phyloP scores from a whole-genome alignment of 1,284 basidiomycete species.

The Dichomitus squalens region DNA sequence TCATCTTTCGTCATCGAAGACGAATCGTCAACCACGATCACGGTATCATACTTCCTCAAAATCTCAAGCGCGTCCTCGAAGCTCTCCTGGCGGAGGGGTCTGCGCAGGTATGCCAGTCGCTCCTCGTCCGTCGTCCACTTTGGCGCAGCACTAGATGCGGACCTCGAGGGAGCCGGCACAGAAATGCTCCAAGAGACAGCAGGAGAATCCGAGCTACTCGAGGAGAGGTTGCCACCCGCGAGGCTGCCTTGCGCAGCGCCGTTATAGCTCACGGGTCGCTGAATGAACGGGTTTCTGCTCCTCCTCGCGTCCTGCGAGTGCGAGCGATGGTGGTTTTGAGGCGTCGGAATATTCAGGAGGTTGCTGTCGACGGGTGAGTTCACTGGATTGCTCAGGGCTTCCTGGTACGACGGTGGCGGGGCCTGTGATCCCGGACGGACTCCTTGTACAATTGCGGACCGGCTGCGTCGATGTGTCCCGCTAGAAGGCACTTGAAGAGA shows the following conservation, averaged over 20 bases:
- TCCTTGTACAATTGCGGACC: conserved; percentile 19
- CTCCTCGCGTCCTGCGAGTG: conserved; percentile 8
- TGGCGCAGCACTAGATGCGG: not conserved
- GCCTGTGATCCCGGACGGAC: conserved; percentile 1
- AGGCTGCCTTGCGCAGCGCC: not conserved
- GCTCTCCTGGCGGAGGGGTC: conserved; percentile 32
- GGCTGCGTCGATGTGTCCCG: conserved; percentile 19
- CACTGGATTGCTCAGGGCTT: conserved; percentile 14
- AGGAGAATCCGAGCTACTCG: not conserved
- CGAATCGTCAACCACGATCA: conserved; percentile 62
- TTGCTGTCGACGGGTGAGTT: not conserved
- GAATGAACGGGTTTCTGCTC: conserved; percentile 4
- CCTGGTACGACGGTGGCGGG: conserved; percentile 25
- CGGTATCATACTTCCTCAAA: conserved; percentile 50
- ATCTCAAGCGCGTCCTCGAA: conserved; percentile 46
- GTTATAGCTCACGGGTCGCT: not conserved
- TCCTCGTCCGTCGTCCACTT: conserved; percentile 4
- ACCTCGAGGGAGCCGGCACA: no score
- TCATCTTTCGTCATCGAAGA: conserved; percentile 48
- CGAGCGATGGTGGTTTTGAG: not conserved
- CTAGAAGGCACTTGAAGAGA: conserved; percentile 2
- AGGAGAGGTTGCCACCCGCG: not conserved
- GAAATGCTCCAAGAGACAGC: not conserved
- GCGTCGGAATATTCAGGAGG: not conserved
- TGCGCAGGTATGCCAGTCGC: conserved; percentile 16